These are phyloP conservation scores for Arabidopsis arenosa DNA, from an alignment of 345 rosid species.

Conservation along the genomic window DNA sequence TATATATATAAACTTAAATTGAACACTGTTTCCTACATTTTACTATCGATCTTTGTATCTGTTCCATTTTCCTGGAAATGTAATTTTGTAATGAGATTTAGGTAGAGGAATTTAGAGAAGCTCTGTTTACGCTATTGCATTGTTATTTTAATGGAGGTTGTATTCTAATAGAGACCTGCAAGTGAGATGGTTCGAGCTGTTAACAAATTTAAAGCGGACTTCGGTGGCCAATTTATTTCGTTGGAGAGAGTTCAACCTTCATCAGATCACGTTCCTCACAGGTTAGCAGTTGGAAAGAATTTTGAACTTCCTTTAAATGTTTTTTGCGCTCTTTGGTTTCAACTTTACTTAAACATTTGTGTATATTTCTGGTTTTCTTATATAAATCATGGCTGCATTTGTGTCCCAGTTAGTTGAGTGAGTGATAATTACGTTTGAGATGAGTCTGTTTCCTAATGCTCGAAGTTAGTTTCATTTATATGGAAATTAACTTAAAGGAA, in stretches of 20 bases:
- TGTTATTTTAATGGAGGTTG: constrained; percentile 1
- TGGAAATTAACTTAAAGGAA: background rate
- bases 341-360: background rate
- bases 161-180: constrained; percentile 71
- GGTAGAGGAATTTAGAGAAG: background rate
- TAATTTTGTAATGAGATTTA: background rate
- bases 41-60: background rate
- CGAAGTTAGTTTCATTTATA: constrained; percentile 2
- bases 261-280: constrained; percentile 92
- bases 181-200: constrained; percentile 87
- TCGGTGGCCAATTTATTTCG: constrained; percentile 88
- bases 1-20: background rate
- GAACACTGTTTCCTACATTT: too few species aligned
- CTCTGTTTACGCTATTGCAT: constrained; percentile 4
- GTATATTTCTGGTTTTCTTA: background rate
- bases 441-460: constrained; percentile 12
- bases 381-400: background rate
- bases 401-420: background rate
- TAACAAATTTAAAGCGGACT: constrained; percentile 92
- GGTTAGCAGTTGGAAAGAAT: constrained; percentile 48
- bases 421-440: background rate
- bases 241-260: constrained; percentile 95
- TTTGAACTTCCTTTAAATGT: background rate
- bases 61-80: too few species aligned
- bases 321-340: background rate